Conservation (phyloP, 1,284 basidiomycete genomes). For the Rhodotorula sp. region DNA sequence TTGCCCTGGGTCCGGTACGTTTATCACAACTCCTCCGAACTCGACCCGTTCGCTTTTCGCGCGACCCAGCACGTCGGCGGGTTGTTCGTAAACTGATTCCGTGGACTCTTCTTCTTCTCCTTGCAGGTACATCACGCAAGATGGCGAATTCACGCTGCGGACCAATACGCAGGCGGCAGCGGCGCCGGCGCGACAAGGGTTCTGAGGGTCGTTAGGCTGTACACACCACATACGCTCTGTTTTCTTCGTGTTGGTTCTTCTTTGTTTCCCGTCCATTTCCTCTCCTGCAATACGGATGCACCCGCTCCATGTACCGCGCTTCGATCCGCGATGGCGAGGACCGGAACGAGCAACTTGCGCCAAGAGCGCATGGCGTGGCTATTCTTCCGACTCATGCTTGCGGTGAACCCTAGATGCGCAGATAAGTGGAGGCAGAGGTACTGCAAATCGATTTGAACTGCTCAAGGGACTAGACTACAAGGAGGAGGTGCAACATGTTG, state of each 20-base stretch:
- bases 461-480: no score
- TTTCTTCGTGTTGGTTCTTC: not conserved
- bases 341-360: no score
- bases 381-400: no score
- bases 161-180: constrained; percentile 24
- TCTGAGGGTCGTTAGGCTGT: not conserved
- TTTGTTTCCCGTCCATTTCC: not conserved
- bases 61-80: not conserved
- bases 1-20: constrained; percentile 75
- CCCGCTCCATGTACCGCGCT: no score
- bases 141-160: constrained; percentile 74
- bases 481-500: no score
- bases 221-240: not conserved
- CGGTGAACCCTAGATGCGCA: no score
- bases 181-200: not conserved
- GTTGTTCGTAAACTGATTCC: constrained; percentile 15
- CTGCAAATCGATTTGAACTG: no score
- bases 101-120: constrained; percentile 20
- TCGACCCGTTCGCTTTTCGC: constrained; percentile 2
- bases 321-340: no score
- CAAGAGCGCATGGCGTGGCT: no score
- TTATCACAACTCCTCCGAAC: constrained; percentile 3
- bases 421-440: no score
- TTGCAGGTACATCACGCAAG: constrained; percentile 78
- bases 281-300: no score